Evolutionary conservation across 176 grass and related monocot genomes (phyloP).

Genomic region (Eleusine coracana): DNA sequence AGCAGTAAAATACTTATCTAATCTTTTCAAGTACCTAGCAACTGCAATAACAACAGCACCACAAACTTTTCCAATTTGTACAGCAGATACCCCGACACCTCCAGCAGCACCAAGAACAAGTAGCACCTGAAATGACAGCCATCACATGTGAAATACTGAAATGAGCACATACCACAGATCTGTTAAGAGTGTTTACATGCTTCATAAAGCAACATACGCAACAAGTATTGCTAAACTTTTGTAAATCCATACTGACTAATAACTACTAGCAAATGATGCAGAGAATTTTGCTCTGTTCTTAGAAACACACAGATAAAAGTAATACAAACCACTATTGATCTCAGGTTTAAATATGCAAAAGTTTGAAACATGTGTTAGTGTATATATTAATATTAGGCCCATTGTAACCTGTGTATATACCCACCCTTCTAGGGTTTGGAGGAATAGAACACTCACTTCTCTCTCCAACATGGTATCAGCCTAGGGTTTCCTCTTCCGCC

Average conservation of each 20-base stretch:
- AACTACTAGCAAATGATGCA: neutral
- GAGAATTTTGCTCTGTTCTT: neutral
- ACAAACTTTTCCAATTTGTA: slow-evolving; percentile 98
- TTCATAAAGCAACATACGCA: neutral
- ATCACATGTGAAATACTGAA: slow-evolving; percentile 23
- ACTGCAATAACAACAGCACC: slow-evolving; percentile 89
- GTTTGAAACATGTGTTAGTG: too few species aligned
- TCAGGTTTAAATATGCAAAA: too few species aligned
- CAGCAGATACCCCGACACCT: slow-evolving; percentile 83
- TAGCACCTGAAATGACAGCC: slow-evolving; percentile 67
- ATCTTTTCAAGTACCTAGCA: slow-evolving; percentile 63
- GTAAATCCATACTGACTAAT: neutral
- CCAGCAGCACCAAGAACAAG: slow-evolving; percentile 98
- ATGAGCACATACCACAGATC: neutral
- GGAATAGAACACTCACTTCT: too few species aligned
- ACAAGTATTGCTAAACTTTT: neutral
- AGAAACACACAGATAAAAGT: neutral
- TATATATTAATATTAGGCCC: too few species aligned
- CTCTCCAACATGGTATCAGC: too few species aligned
- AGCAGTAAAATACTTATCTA: slow-evolving; percentile 11
- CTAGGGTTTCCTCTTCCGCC: too few species aligned
- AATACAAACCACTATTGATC: too few species aligned
- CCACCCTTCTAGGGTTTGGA: too few species aligned
- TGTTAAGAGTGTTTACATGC: slow-evolving; percentile 13
- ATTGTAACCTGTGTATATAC: too few species aligned